These are phyloP conservation scores for Jackrogersella multiformis DNA, from an alignment of 495 filamentous ascomycete species.

Conservation along the genomic window DNA sequence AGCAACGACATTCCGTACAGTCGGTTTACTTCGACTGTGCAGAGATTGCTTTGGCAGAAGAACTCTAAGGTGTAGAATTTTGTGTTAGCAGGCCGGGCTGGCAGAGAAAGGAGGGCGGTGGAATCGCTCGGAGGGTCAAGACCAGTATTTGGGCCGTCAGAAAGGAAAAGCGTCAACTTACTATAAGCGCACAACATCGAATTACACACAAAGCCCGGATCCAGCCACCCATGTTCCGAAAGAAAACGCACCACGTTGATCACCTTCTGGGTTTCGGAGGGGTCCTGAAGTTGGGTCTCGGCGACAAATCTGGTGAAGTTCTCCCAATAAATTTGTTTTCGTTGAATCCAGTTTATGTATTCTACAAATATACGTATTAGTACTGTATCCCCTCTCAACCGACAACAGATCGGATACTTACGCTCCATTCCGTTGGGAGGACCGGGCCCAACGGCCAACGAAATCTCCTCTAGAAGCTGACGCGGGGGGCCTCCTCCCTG, in stretches of 20 bases:
- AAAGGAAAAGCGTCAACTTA: conserved; percentile 3
- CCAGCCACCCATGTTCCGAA: neutral
- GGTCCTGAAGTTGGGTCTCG: neutral
- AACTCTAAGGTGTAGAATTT: too few relatives aligned
- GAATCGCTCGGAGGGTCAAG: neutral
- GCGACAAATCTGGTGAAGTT: conserved; percentile 4
- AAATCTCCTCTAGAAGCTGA: too few relatives aligned
- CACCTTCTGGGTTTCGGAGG: neutral
- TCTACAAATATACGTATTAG: neutral
- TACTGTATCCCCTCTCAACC: neutral
- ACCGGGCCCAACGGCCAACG: too few relatives aligned
- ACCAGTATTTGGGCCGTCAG: too few relatives aligned
- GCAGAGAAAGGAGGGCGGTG: too few relatives aligned
- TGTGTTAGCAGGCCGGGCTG: too few relatives aligned
- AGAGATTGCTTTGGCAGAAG: neutral
- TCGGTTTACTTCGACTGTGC: neutral
- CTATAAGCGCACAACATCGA: neutral
- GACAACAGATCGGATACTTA: neutral
- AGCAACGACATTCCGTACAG: neutral
- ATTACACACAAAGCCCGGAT: neutral
- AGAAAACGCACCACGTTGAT: neutral
- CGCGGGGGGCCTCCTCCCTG: too few relatives aligned
- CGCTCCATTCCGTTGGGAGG: neutral
- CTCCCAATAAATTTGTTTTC: neutral
- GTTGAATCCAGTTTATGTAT: neutral